Evolutionary conservation across 345 rosid genomes (phyloP), one percentile per base, ranked within the genome.

Genomic region (Gossypium rotundifolium): DNA sequence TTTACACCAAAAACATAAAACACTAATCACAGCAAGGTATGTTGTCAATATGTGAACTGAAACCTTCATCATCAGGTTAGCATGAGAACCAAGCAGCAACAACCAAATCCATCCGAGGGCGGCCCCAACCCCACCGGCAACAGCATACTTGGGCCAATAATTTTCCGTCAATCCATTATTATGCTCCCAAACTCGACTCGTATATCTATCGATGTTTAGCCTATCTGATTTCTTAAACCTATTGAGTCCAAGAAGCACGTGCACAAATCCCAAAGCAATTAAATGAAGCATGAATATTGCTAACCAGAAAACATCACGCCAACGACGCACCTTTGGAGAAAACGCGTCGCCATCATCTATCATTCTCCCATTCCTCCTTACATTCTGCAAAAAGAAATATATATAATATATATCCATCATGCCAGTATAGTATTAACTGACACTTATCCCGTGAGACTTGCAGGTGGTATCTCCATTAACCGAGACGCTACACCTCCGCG

Each of bases 301-400:
- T 79, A 88, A 84, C 97, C 98, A 94, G 82, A 94, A 94, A 33
- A 94, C 83, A 83, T 94, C 98, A 38, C 91, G 94, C 97, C 97
- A 94, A 14, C 78, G 88, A 44, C 98, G 92, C 1, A 86, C 75
- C 73, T 84, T 87, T 9, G 81, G 72, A 38, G 77, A 78, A 55
- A 87, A 65, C 49, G 79, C 80, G 77, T 89, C 88, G 69, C 78
- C 84, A 60, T 81, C 86, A 51, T 84, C 83, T 3, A 76, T 85
- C 74, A 83, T 87, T 76, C 88, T 83, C 79, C 74, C 79, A 84
- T 85, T 89, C 87, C 95, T 79, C 78, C 87, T 85, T 6, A 77
- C 91, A 81, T 73, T 85, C 98, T 94, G 72, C 55, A 71, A 48
- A 51, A 29, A 57, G 3, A 54, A 25, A 53, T 10, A 57, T 9